Evolutionary conservation across 1,139 yeast species (phyloP).

Genomic region (Candida sp.): DNA sequence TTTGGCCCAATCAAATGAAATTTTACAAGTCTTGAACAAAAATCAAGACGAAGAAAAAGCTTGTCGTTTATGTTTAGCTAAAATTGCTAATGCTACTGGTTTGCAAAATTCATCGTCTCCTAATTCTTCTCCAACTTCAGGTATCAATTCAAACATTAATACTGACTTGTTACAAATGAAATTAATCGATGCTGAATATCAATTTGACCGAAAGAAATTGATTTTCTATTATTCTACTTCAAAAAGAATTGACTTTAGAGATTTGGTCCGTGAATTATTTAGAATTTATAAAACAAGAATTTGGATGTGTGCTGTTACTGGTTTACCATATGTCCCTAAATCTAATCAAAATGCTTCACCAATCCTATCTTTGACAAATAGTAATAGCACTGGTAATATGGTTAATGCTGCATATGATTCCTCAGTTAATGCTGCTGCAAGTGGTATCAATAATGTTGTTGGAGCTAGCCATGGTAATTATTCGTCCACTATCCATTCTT

Average conservation of each 20-base stretch:
- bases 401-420: neutral
- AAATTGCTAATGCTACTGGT: constrained; percentile 43
- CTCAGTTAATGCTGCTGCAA: neutral
- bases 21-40: constrained; percentile 56
- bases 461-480: neutral
- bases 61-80: constrained; percentile 55
- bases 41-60: constrained; percentile 73
- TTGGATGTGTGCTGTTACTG: constrained; percentile 90
- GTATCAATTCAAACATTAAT: constrained; percentile 10
- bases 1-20: constrained; percentile 61
- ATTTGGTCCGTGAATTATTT: constrained; percentile 86
- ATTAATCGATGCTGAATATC: constrained; percentile 82
- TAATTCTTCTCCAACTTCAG: constrained; percentile 2
- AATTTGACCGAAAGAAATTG: constrained; percentile 90
- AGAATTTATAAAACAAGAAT: constrained; percentile 93
- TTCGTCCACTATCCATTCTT: neutral
- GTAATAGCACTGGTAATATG: neutral
- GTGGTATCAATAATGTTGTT: neutral
- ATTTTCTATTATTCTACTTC: constrained; percentile 79
- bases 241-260: constrained; percentile 89
- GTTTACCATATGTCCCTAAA: constrained; percentile 22
- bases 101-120: constrained; percentile 6
- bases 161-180: constrained; percentile 33
- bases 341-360: constrained; percentile 2
- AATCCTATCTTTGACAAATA: neutral